Base-by-base conservation (phyloP, 2,329 filamentous ascomycete species). In the Leptoxyphium fumago region DNA sequence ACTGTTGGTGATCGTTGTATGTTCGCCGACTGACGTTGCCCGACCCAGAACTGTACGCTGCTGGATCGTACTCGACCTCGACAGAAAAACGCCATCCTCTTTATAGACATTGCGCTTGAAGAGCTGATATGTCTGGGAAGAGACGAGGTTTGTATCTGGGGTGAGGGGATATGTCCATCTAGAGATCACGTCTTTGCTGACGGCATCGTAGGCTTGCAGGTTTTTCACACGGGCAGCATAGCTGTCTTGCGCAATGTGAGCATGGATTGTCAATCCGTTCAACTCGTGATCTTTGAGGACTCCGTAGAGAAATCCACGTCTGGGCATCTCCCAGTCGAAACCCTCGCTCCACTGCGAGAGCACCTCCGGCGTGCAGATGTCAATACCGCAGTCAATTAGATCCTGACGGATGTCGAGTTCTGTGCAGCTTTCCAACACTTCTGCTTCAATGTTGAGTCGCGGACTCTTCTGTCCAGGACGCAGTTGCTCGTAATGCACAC, bases 311-410 rank as follows among this genome's bases (percentile, higher is more conserved):
- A 94, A 95, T 56, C 94, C 86, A 55, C 81, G 82, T 44, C 88
- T 77, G 1, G 89, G 86, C 7, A 87, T 74, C 61, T 95, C 87
- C 62, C 94, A 96, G 62, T 98, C 89, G 56, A 96, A 98, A 59
- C 88, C 94, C 64, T 98, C 91, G 8, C 87, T 91, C 85, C 91
- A 98, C 45, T 96, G 68, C 7, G 88, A 88, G 38, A 96, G 74
- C 8, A 95, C 88, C 58, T 96, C 91, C 0, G 89, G 88, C 1
- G 91, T 96, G 64, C 89, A 96, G 50, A 98, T 96, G 60, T 98
- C 91, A 56, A 98, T 91, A 43, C 85, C 84, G 54, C 86, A 88
- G 62, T 98, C 91, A 48, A 96, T 83, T 46, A 98, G 68, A 63
- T 98, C 89, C 50, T 82, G 77, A 34, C 88, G 78, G 15, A 95